Evolutionary conservation across 306 rosid species (phyloP), one percentile per base, ranked within the genome.

Genomic region (Fagus sylvatica): DNA sequence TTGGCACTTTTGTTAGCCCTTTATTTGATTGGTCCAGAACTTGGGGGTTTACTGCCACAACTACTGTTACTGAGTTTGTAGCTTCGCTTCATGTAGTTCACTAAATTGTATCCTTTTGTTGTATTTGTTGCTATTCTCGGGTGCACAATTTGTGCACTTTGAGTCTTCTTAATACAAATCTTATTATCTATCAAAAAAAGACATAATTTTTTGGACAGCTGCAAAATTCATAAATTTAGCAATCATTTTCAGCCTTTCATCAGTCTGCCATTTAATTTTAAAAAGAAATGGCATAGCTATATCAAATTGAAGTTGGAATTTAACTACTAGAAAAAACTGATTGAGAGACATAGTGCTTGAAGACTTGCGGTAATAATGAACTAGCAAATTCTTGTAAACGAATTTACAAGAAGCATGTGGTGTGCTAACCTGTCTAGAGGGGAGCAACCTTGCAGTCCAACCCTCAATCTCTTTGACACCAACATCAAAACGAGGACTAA

Each of bases 391-490:
- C 9, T 2, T 7, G 7, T 4, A 37, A 65, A 62, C 6, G 6
- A n/a, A 15, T 62, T 15, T 62, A 33, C 22, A 32, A 15, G 42
- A 62, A 34, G 71, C 9, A 5, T 6, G 42, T 8, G 69, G 2
- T 68, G 53, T 19, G 22, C 88, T 67, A 73, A 85, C 93, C 90
- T 89, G 93, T 85, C 93, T 84, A 1, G 90, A 89, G 57, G 93
- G 93, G 42, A 89, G 86, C 76, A 89, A 79, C 79, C 93, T 80
- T 17, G 90, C 90, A 49, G 93, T 89, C 93, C 93, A 89, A 2
- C 89, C 90, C 67, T 89, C 93, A 37, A 89, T 83, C 82, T 84
- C 90, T 74, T 89, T 87, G 41, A 89, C 93, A 53, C 93, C 90
- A 0, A 89, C 83, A 73, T 89, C 93, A 79, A 89, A 89, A 55